Percentiles rank a stretch among this genome's conserved stretches.
Conservation (phyloP, 2,329 filamentous ascomycete species). For the Alternaria sp. region DNA sequence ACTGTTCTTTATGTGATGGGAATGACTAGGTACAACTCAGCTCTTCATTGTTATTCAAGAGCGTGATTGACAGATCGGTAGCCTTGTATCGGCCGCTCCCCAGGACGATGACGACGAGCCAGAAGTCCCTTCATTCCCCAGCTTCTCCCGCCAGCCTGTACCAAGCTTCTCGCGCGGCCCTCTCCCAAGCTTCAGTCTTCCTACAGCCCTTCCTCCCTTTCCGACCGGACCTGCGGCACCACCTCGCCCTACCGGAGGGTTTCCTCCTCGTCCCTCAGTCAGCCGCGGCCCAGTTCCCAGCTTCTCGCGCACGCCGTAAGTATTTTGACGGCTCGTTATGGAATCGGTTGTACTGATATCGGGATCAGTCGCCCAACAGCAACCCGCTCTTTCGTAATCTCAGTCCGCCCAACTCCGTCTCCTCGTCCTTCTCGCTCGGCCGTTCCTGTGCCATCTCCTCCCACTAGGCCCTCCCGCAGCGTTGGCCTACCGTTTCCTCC, state of each 20-base stretch:
- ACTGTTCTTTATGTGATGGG: conserved; percentile 25
- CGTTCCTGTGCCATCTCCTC: conserved; percentile 1
- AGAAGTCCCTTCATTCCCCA: conserved; percentile 19
- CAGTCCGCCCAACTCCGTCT: conserved; percentile 11
- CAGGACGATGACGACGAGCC: conserved; percentile 18
- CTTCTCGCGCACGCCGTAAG: conserved; percentile 10
- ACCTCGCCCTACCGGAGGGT: background rate
- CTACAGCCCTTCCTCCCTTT: background rate
- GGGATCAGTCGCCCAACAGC: background rate
- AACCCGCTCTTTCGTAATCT: conserved; percentile 20
- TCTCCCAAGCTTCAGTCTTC: conserved; percentile 4
- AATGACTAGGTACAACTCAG: conserved; percentile 25
- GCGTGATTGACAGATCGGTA: conserved; percentile 10
- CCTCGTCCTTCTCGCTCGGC: background rate
- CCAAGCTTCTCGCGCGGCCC: conserved; percentile 6
- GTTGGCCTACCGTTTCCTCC: background rate
- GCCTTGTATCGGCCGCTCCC: conserved; percentile 29
- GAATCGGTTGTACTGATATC: background rate
- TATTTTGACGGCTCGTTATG: background rate
- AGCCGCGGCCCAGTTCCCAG: conserved; percentile 12
- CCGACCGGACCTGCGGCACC: background rate
- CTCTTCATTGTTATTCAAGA: background rate
- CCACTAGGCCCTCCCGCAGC: conserved; percentile 8
- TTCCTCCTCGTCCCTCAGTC: background rate
- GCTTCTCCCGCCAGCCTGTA: conserved; percentile 2